Conservation (phyloP, 768 basidiomycete species). For the Xerocomellus chrysenteron region DNA sequence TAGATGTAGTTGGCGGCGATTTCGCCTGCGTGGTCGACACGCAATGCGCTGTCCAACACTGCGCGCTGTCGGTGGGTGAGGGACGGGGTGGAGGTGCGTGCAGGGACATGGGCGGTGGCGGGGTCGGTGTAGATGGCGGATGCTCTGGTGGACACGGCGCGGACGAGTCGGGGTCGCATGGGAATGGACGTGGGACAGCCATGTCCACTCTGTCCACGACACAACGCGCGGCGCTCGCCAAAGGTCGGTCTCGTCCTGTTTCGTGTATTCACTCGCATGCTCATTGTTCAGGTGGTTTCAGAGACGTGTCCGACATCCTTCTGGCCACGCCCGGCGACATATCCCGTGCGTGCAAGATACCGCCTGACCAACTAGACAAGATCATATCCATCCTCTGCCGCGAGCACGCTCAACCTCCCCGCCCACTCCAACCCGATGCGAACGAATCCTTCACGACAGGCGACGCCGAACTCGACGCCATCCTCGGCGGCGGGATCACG, state of each 20-base stretch:
- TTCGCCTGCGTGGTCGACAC: conserved; percentile 96
- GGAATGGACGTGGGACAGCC: conserved; percentile 5
- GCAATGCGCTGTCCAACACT: conserved; percentile 63
- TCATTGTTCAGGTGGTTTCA: conserved; percentile 46
- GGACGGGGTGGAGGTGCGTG: conserved; percentile 54
- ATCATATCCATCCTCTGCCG: conserved; percentile 52
- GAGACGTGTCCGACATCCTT: conserved; percentile 49
- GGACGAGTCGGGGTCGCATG: conserved; percentile 18
- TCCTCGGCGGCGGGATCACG: conserved; percentile 76
- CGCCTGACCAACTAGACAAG: conserved; percentile 46
- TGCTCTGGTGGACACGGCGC: conserved; percentile 31
- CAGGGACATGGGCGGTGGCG: conserved; percentile 34
- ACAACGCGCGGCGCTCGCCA: conserved; percentile 37
- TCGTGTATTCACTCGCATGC: not conserved
- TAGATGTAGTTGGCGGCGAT: conserved; percentile 97
- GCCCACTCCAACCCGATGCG: conserved; percentile 40
- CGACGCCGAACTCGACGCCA: conserved; percentile 62
- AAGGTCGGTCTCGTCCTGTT: conserved; percentile 30
- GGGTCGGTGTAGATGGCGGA: conserved; percentile 53
- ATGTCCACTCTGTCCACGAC: conserved; percentile 27
- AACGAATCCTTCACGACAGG: conserved; percentile 69
- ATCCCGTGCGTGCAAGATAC: conserved; percentile 53
- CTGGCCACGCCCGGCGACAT: conserved; percentile 50
- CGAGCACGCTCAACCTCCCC: conserved; percentile 39
- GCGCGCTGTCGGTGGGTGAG: conserved; percentile 50